Conservation (phyloP, 1,284 basidiomycete species). For the Naganishia albida region DNA sequence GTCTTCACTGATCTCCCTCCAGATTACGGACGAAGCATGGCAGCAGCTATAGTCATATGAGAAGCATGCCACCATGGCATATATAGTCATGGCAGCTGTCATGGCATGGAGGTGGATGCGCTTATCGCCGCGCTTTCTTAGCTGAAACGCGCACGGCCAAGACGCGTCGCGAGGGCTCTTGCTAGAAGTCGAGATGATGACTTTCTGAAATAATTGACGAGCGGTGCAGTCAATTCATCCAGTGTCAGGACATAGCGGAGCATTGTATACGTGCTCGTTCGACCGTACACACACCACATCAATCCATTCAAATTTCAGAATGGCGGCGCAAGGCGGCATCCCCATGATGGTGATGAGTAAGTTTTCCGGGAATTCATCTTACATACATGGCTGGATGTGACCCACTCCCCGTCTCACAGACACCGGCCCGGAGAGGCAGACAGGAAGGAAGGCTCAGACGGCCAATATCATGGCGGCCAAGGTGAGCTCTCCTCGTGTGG, state of each 20-base stretch:
- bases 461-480: conserved; percentile 98
- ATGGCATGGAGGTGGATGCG: background rate
- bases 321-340: conserved; percentile 43
- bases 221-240: too few relatives aligned
- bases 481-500: conserved; percentile 57
- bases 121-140: background rate
- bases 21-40: too few relatives aligned
- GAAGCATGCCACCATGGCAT: too few relatives aligned
- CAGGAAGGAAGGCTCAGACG: conserved; percentile 91
- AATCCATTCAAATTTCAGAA: background rate
- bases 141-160: conserved; percentile 3
- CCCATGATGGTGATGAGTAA: conserved; percentile 59
- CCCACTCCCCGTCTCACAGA: conserved; percentile 58
- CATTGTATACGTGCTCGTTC: too few relatives aligned
- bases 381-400: background rate
- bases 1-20: too few relatives aligned
- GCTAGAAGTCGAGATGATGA: conserved; percentile 6
- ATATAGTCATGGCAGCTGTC: too few relatives aligned
- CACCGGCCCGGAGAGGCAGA: conserved; percentile 88
- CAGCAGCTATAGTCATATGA: too few relatives aligned
- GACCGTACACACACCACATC: too few relatives aligned
- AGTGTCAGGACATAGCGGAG: background rate
- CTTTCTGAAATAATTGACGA: conserved; percentile 1
- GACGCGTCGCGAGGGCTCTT: conserved; percentile 3
- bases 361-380: conserved; percentile 32